Conservation (phyloP, 2,329 filamentous ascomycete genomes). For the Colletotrichum neosansevieriae region DNA sequence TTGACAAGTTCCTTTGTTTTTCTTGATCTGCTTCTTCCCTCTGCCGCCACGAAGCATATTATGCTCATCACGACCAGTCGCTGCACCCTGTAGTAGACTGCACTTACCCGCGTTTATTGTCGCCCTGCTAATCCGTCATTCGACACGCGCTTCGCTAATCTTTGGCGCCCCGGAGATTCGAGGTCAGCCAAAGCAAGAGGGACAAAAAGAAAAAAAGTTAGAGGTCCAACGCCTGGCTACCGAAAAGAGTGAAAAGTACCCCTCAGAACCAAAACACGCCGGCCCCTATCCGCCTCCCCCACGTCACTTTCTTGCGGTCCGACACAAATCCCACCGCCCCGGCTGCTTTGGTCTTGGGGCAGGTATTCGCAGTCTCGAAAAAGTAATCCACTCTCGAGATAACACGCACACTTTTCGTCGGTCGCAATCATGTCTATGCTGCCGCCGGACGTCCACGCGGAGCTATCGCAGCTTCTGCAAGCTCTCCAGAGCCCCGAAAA, state of each 20-base stretch:
- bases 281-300: slow-evolving; percentile 29
- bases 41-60: slow-evolving; percentile 16
- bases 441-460: slow-evolving; percentile 83
- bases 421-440: slow-evolving; percentile 80
- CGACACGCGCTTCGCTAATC: slow-evolving; percentile 30
- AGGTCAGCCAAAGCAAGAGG: background rate
- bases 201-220: background rate
- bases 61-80: slow-evolving; percentile 20
- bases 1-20: slow-evolving; percentile 34
- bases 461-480: slow-evolving; percentile 87
- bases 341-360: slow-evolving; percentile 38
- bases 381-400: slow-evolving; percentile 12
- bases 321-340: slow-evolving; percentile 33
- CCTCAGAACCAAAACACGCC: slow-evolving; percentile 40
- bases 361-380: slow-evolving; percentile 26
- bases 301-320: slow-evolving; percentile 30
- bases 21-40: slow-evolving; percentile 1
- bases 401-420: slow-evolving; percentile 8
- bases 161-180: slow-evolving; percentile 14
- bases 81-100: slow-evolving; percentile 21
- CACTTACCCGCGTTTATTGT: slow-evolving; percentile 12
- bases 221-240: slow-evolving; percentile 2
- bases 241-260: slow-evolving; percentile 32
- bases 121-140: slow-evolving; percentile 8
- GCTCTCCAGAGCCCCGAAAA: slow-evolving; percentile 94